A percentile compares a stretch with the other conserved stretches of the same genome.
phyloP scores from a whole-genome alignment of 2,329 filamentous ascomycete genomes.

The Colletotrichum endophyticum region DNA sequence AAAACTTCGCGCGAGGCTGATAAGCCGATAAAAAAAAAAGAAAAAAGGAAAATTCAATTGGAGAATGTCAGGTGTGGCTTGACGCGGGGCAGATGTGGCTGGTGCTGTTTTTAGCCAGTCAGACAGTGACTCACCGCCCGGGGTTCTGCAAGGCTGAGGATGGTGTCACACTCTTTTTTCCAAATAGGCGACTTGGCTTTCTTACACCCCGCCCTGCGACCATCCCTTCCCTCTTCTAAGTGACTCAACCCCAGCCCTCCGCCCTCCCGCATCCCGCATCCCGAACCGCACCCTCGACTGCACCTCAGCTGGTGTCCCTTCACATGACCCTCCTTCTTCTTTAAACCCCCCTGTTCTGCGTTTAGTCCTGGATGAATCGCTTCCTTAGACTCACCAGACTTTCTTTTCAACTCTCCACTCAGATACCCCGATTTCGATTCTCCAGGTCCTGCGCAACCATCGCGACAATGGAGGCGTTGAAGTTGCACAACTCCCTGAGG shows the following conservation, averaged over 20 bases:
- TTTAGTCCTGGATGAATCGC: slow-evolving; percentile 35
- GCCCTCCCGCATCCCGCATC: neutral
- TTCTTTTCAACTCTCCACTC: slow-evolving; percentile 30
- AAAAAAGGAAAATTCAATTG: neutral
- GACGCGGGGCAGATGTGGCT: slow-evolving; percentile 15
- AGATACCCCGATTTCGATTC: slow-evolving; percentile 26
- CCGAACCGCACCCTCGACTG: neutral
- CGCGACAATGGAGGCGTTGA: slow-evolving; percentile 61
- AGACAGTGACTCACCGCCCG: neutral
- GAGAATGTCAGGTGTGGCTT: neutral
- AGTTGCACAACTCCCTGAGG: slow-evolving; percentile 80
- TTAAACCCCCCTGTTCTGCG: neutral
- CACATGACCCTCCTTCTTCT: neutral
- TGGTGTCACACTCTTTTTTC: slow-evolving; percentile 11
- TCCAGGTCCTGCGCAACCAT: slow-evolving; percentile 38
- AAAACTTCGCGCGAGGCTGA: slow-evolving; percentile 16
- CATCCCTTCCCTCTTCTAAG: neutral
- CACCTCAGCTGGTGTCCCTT: neutral
- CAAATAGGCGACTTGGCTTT: slow-evolving; percentile 2
- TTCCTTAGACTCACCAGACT: slow-evolving; percentile 28
- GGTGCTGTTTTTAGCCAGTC: rapidly evolving
- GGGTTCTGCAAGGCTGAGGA: slow-evolving; percentile 12
- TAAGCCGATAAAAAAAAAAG: neutral
- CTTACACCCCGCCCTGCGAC: neutral
- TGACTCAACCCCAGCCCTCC: neutral